Conservation (phyloP, 352 stramenopile species). For the Lagenidium giganteum region DNA sequence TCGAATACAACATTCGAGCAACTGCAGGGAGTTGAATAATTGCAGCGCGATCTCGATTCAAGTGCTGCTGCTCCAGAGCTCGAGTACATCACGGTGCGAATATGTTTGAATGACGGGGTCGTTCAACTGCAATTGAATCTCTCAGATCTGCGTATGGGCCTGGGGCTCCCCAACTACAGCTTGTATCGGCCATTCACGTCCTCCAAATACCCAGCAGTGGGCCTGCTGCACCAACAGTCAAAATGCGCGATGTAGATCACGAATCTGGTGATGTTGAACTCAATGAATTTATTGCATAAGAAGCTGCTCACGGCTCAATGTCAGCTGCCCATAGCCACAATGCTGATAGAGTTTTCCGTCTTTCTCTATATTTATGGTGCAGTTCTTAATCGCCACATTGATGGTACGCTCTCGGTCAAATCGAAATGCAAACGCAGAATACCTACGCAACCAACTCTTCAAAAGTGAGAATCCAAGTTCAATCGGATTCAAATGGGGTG, state of each 20-base stretch:
- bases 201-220: too few species aligned
- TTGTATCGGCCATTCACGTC: not conserved
- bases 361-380: too few species aligned
- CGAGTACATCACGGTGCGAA: not conserved
- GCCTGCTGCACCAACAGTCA: too few species aligned
- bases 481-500: conserved; percentile 14
- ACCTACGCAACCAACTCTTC: conserved; percentile 5
- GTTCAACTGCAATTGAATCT: not conserved
- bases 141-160: not conserved
- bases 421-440: conserved; percentile 2
- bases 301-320: too few species aligned
- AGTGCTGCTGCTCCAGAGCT: not conserved
- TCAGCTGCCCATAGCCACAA: conserved; percentile 5
- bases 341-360: conserved; percentile 4
- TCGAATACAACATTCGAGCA: not conserved
- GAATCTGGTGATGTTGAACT: too few species aligned
- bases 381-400: not conserved
- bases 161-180: not conserved
- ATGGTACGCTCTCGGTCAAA: not conserved
- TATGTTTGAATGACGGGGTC: not conserved
- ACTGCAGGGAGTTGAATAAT: not conserved
- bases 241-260: not conserved
- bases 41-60: not conserved
- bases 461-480: conserved; percentile 9
- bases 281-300: too few species aligned